Evolutionary conservation across 2,329 filamentous ascomycete genomes (phyloP).

Genomic region (Cryphonectria nitschkei): DNA sequence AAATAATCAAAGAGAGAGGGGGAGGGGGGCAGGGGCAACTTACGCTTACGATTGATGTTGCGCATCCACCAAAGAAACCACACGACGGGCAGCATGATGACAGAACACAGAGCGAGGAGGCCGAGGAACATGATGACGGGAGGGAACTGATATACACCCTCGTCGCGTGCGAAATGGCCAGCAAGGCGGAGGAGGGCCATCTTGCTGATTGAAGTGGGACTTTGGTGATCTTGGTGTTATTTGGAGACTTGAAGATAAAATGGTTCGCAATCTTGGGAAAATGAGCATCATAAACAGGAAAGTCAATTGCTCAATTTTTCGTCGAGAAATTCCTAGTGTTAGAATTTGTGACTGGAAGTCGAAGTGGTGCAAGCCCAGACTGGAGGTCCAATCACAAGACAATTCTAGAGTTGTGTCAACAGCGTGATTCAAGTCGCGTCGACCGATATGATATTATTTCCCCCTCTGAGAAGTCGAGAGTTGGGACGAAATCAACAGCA

Average conservation of each 20-base stretch:
- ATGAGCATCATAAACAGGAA: not conserved
- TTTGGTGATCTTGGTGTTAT: not conserved
- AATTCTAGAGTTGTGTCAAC: not conserved
- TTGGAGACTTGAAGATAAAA: not conserved
- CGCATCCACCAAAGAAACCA: constrained; percentile 10
- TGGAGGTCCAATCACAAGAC: too few species aligned
- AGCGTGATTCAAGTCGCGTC: not conserved
- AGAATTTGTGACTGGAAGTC: not conserved
- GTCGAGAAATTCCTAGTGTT: too few species aligned
- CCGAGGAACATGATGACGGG: constrained; percentile 3
- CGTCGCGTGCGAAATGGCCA: not conserved
- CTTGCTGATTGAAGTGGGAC: not conserved
- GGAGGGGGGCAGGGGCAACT: not conserved
- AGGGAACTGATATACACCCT: not conserved
- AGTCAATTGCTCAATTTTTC: not conserved
- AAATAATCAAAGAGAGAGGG: not conserved
- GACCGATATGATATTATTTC: not conserved
- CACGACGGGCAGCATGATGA: not conserved
- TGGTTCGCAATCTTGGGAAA: not conserved
- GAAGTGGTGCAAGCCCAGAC: not conserved
- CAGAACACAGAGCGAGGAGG: not conserved
- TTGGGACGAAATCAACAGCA: not conserved
- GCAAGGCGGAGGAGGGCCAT: not conserved
- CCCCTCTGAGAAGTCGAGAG: not conserved
- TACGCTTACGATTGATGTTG: constrained; percentile 5